Percentiles rank a stretch among this genome's conserved stretches.
Conservation (phyloP, 2,329 filamentous ascomycete genomes). For the Aspergillus phoenicis region DNA sequence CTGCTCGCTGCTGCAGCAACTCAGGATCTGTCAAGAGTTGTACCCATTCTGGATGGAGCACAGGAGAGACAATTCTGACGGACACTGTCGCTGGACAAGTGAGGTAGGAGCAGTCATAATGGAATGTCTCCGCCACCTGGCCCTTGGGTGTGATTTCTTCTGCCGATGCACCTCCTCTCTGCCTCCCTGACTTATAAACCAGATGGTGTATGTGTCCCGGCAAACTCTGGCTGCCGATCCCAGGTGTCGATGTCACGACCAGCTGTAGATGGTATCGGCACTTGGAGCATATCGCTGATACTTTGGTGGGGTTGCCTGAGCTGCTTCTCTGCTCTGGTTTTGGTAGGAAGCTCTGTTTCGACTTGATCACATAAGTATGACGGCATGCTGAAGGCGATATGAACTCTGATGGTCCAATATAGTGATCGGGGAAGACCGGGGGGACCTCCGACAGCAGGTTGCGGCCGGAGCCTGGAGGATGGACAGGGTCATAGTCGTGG, state of each 20-base stretch:
- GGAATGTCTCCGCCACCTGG: conserved; percentile 47
- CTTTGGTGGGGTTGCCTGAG: conserved; percentile 55
- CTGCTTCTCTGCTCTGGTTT: conserved; percentile 40
- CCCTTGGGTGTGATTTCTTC: conserved; percentile 33
- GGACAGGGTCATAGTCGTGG: conserved; percentile 47
- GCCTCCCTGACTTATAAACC: conserved; percentile 43
- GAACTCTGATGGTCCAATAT: conserved; percentile 38
- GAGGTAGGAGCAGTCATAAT: conserved; percentile 62
- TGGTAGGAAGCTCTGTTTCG: conserved; percentile 55
- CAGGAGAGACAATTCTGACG: conserved; percentile 56
- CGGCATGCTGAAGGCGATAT: conserved; percentile 54
- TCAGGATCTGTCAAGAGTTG: conserved; percentile 57
- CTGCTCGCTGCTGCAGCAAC: conserved; percentile 56
- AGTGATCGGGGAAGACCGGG: conserved; percentile 49
- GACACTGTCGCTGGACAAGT: conserved; percentile 58
- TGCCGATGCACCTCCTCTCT: conserved; percentile 26
- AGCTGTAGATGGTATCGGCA: conserved; percentile 67
- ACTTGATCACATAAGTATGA: conserved; percentile 62
- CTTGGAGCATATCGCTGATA: conserved; percentile 62
- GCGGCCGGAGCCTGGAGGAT: conserved; percentile 47
- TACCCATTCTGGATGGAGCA: conserved; percentile 53
- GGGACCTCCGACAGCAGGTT: conserved; percentile 63
- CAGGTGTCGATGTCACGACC: conserved; percentile 54
- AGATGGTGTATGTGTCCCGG: conserved; percentile 66
- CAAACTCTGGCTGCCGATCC: conserved; percentile 49